phyloP scores from a whole-genome alignment of 2,329 filamentous ascomycete genomes.

The Botrytis fabae region DNA sequence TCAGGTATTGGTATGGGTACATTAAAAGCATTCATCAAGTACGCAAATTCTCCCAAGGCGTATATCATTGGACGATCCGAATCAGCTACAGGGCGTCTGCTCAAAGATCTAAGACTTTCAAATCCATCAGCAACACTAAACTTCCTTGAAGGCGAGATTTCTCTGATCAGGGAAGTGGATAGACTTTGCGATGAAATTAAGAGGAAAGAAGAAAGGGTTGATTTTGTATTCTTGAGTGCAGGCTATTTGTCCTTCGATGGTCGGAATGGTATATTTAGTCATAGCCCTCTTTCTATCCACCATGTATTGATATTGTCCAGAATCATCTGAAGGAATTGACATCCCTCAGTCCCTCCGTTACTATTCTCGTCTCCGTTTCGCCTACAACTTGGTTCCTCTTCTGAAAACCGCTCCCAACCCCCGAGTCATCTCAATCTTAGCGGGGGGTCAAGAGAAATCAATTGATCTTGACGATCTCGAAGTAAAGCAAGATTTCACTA shows the following conservation, averaged over 20 bases:
- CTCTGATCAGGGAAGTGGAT: conserved; percentile 53
- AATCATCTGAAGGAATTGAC: conserved; percentile 59
- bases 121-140: conserved; percentile 48
- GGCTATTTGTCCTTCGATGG: conserved; percentile 42
- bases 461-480: conserved; percentile 49
- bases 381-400: conserved; percentile 56
- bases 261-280: conserved; percentile 32
- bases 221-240: conserved; percentile 50
- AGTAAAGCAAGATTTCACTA: conserved; percentile 40
- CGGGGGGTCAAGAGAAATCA: conserved; percentile 54
- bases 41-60: conserved; percentile 46
- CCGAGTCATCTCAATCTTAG: conserved; percentile 56
- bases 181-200: conserved; percentile 49
- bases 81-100: conserved; percentile 38
- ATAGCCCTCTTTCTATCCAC: not conserved
- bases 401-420: conserved; percentile 48
- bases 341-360: conserved; percentile 52
- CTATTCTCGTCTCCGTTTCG: conserved; percentile 59
- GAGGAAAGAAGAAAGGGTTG: conserved; percentile 46
- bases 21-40: conserved; percentile 48
- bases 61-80: conserved; percentile 55
- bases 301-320: conserved; percentile 37
- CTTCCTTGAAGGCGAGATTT: conserved; percentile 53
- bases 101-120: conserved; percentile 45
- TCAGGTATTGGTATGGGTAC: conserved; percentile 55